Base-by-base conservation (phyloP, 1,139 yeast species). In the Debaryomyces robertsiae region DNA sequence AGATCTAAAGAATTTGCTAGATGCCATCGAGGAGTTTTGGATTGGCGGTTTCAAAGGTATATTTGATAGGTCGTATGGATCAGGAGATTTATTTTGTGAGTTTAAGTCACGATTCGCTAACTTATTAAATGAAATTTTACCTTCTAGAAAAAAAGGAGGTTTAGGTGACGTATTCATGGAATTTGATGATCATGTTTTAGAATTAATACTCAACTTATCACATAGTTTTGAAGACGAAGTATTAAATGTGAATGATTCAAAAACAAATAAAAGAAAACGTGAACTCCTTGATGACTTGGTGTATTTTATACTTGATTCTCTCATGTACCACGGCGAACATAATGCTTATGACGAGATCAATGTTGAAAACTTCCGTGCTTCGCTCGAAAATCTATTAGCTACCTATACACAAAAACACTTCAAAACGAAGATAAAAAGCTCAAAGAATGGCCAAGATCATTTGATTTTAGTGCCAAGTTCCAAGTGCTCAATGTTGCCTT, bases 11-110 rank as follows among this genome's bases (percentile, higher is more conserved):
- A 63, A 61, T 3, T 58, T 90, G n/a, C 58, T 91, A n/a, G 59
- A 61, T 2, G 69, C 69, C 30, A 76, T 88, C 11, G 93, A 89
- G 47, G 59, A 63, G 22, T 66, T 69, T 43, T 89, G 96, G 95
- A 61, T 91, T 33, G 91, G 95, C n/a, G 95, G 95, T 0, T 85
- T 89, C 48, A 65, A 65, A 32, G 83, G 91, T 0, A 54, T 87
- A 2, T 84, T 88, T 53, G 61, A 67, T 27, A 63, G 17, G 17
- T 13, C 34, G 6, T 16, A 3, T 19, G 15, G 9, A 30, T 9
- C 15, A 6, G 19, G 33, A 10, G 13, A 11, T 2, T 22, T 60
- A 4, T 62, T 73, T 28, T 49, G 10, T 36, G 55, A 36, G 68
- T 86, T 58, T 65, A 68, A 49, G 44, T 41, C 2, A 51, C 73